phyloP scores from a whole-genome alignment of 306 rosid species.

The Canavalia gladiata region DNA sequence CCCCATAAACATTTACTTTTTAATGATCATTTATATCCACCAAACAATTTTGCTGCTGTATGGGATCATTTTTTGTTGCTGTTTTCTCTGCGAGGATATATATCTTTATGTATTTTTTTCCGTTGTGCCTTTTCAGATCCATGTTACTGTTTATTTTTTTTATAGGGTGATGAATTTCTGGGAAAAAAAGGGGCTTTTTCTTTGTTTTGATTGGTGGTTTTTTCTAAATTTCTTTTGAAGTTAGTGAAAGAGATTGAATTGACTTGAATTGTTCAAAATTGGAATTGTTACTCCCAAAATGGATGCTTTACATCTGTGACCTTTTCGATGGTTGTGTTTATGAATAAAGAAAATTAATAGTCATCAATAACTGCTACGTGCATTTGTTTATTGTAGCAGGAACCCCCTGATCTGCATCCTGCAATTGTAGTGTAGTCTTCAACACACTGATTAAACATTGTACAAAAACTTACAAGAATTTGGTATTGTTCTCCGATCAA shows the following conservation, averaged over 20 bases:
- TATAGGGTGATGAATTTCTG: neutral
- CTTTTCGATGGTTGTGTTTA: neutral
- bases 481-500: no score
- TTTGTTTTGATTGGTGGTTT: slow-evolving; percentile 18
- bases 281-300: slow-evolving; percentile 6
- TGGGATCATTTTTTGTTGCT: neutral
- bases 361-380: neutral
- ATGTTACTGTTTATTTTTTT: slow-evolving; percentile 16
- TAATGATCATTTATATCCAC: no score
- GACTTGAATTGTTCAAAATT: slow-evolving; percentile 8
- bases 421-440: no score
- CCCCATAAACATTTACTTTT: neutral
- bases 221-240: neutral
- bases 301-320: neutral
- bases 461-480: no score
- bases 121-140: slow-evolving; percentile 23
- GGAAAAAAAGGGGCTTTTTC: neutral
- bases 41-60: neutral
- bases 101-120: neutral
- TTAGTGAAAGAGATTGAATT: neutral
- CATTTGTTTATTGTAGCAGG: neutral
- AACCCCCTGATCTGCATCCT: slow-evolving; percentile 15
- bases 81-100: neutral
- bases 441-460: no score
- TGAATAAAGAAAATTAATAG: neutral